Evolutionary conservation across 176 grass and related monocot species (phyloP), one percentile per base, ranked within the genome.

Genomic region (Thalia dealbata): DNA sequence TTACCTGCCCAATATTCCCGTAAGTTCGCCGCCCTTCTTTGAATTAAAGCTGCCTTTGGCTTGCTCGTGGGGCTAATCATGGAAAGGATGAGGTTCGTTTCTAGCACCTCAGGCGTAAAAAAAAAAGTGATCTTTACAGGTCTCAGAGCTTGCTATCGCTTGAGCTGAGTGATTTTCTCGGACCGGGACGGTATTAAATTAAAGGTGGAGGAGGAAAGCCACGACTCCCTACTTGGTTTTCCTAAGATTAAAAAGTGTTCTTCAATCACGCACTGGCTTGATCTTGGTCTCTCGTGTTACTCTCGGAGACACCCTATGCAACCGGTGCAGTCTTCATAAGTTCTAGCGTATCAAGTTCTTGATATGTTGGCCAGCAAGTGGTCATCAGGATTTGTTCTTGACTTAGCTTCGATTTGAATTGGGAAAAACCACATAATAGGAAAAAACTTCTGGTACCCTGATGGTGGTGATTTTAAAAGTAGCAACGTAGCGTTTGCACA

Each of bases 1-100:
- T 45, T 97, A 93, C 73, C 87, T 97, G 25, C 85, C 83, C 50
- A 79, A 91, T 55, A 23, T 91, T 6, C 79, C 81, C 4, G 95
- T 97, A 80, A 93, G 90, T 30, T 76, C 24, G 7, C 0, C 32
- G 55, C 6, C 19, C 35, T 45, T 15, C 22, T 10, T 48, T 52
- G 27, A 24, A 42, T 65, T 45, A 1, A 1, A 52, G 42, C 16
- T 55, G 48, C 52, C 10, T 44, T 52, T 71, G 14, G 27, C 18
- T 68, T 68, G n/a, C 32, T 14, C 21, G 9, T 67, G n/a, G 12
- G 65, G 21, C 11, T 48, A 13, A 13, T 48, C 11, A 4, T 48
- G 45, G 45, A 48, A n/a, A n/a, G n/a, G 45, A 8, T 48, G 38
- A 4, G 1, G 0, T 23, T 41, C 23, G 18, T 45, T 23, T 6